A percentile compares a stretch with the other conserved stretches of the same genome.
These are phyloP conservation scores for Aspergillus ochraceus DNA, from an alignment of 2,329 filamentous ascomycete species.

Conservation along the genomic window DNA sequence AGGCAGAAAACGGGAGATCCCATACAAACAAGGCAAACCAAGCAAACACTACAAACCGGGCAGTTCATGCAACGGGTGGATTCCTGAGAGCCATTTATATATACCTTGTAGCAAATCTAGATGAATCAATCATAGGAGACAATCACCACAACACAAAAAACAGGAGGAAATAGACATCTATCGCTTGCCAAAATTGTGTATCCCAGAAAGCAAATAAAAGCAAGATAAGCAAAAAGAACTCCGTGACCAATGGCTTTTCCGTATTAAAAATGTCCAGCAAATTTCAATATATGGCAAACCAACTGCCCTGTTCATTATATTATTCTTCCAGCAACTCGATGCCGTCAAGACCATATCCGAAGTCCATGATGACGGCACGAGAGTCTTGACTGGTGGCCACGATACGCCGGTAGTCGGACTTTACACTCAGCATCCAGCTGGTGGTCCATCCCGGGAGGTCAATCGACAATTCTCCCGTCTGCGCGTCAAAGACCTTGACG, in stretches of 20 bases:
- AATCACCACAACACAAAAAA: background rate
- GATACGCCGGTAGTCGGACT: slow-evolving; percentile 91
- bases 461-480: slow-evolving; percentile 73
- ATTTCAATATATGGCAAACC: background rate
- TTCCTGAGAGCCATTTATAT: no score
- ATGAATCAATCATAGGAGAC: background rate
- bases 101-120: background rate
- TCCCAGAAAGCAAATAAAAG: background rate
- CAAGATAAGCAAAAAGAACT: background rate
- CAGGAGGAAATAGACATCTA: background rate
- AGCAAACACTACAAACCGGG: background rate
- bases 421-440: slow-evolving; percentile 94
- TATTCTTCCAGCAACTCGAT: slow-evolving; percentile 51
- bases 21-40: background rate
- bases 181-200: background rate
- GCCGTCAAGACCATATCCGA: slow-evolving; percentile 63
- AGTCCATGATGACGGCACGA: slow-evolving; percentile 90
- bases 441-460: slow-evolving; percentile 93
- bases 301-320: background rate
- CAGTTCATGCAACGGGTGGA: background rate
- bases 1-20: slow-evolving; percentile 1
- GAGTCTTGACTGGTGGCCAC: slow-evolving; percentile 94
- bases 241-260: slow-evolving; percentile 6
- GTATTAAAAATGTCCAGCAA: slow-evolving; percentile 1
- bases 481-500: slow-evolving; percentile 91